Conservation (phyloP, 2,329 filamentous ascomycete genomes). For the Apiospora kogelbergensis region DNA sequence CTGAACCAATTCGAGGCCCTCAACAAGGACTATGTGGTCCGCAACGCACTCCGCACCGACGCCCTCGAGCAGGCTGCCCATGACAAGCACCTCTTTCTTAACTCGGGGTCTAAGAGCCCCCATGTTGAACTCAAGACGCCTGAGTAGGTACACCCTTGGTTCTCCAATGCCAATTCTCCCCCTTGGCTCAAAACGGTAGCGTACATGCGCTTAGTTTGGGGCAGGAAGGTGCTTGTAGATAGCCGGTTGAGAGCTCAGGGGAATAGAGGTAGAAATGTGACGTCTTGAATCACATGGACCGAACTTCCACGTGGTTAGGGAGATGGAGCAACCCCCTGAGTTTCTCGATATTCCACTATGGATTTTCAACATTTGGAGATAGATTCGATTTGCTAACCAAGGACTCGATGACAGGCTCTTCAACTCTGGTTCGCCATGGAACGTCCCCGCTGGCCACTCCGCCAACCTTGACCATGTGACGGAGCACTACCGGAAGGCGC, state of each 20-base stretch:
- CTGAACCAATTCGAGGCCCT: slow-evolving; percentile 47
- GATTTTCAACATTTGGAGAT: not conserved
- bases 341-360: not conserved
- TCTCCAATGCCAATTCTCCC: not conserved
- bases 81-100: slow-evolving; percentile 56
- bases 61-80: slow-evolving; percentile 55
- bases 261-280: not conserved
- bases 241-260: not conserved
- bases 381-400: not conserved
- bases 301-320: not conserved
- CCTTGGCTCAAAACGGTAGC: not conserved
- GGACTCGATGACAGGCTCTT: slow-evolving; percentile 40
- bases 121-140: slow-evolving; percentile 54
- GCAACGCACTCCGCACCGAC: slow-evolving; percentile 53
- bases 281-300: not conserved
- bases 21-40: slow-evolving; percentile 49
- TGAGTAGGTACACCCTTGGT: slow-evolving; percentile 46
- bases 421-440: slow-evolving; percentile 49
- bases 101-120: slow-evolving; percentile 41
- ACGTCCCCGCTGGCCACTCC: slow-evolving; percentile 55
- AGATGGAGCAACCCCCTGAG: not conserved
- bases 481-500: slow-evolving; percentile 56
- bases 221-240: not conserved
- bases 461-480: slow-evolving; percentile 56
- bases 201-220: not conserved